phyloP scores from a whole-genome alignment of 345 rosid species.

The Atalantia buxifolia region DNA sequence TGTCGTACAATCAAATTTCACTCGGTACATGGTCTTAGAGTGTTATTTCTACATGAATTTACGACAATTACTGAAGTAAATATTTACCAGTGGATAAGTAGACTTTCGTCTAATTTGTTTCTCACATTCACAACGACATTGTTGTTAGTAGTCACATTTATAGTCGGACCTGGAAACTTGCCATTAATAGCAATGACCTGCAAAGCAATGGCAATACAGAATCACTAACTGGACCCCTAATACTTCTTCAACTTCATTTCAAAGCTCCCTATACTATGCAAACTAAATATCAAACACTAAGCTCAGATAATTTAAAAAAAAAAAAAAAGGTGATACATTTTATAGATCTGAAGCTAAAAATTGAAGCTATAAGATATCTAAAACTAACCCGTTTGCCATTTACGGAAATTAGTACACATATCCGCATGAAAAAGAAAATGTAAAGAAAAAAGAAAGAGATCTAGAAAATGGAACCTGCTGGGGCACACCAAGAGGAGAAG shows the following conservation, averaged over 20 bases:
- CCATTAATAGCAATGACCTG: conserved; percentile 97
- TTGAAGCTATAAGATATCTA: conserved; percentile 32
- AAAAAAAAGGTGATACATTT: conserved; percentile 16
- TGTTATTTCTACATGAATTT: neutral
- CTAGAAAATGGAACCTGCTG: conserved; percentile 60
- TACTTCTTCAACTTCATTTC: conserved; percentile 3
- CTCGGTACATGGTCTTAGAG: neutral
- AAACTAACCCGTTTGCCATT: conserved; percentile 17
- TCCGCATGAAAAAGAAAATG: conserved; percentile 15
- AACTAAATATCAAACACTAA: conserved; percentile 12
- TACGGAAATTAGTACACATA: conserved; percentile 17
- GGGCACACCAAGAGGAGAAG: conserved; percentile 95
- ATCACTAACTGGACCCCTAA: conserved; percentile 5
- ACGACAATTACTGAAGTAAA: neutral
- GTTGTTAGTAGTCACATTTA: conserved; percentile 89
- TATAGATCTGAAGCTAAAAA: conserved; percentile 49
- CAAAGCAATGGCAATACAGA: conserved; percentile 21
- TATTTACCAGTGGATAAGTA: conserved; percentile 83
- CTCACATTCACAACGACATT: conserved; percentile 79
- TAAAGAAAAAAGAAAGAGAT: conserved; percentile 24
- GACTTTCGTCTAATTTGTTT: conserved; percentile 81
- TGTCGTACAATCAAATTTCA: conserved; percentile 20
- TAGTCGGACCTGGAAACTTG: conserved; percentile 86
- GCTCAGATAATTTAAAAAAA: neutral
- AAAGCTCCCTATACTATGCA: neutral